Base-by-base conservation (phyloP, 306 rosid species). In the Alnus glutinosa region DNA sequence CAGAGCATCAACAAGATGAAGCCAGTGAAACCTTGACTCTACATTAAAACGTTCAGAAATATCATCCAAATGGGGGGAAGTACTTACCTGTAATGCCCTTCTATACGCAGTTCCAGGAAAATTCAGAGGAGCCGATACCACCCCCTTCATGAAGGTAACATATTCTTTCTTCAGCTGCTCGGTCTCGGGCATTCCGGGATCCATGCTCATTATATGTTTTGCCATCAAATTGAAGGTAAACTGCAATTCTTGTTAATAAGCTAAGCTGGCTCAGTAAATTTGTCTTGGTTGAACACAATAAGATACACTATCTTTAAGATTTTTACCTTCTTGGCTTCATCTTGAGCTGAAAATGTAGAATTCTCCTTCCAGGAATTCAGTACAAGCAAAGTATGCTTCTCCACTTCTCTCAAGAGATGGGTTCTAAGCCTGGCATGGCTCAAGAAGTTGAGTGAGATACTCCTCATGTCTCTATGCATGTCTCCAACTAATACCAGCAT, bases 401-500 rank as follows among this genome's bases (percentile, higher is more conserved):
- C 98, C 11, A 91, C 96, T 32, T 96, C 99, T 80, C 78, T 88
- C 70, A 96, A 70, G 2, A 96, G 81, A 73, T 86, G 87, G 48
- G 92, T 89, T 73, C 89, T 89, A 42, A 96, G 96, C 52, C 97
- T 87, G 71, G 93, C 89, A 71, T 89, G 94, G 85, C 98, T 91
- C 48, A 96, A 83, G 78, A 93, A 96, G 67, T 96, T 96, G 70
- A 96, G 92, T 0, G 99, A 89, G 28, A 96, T 93, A 47, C 70
- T 82, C 76, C 99, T 84, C 99, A 96, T 93, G 70, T 91, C 94
- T 81, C 93, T 89, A 28, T 96, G 99, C 99, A 96, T 96, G 93
- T 96, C 99, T 14, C 99, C 99, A 12, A 93, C 99, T 2, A 93
- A 58, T n/a, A 96, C 99, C 85, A 96, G 68, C 99, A 96, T 96